Evolutionary conservation across 2,329 filamentous ascomycete genomes (phyloP).

Genomic region (Orbilia quercus): DNA sequence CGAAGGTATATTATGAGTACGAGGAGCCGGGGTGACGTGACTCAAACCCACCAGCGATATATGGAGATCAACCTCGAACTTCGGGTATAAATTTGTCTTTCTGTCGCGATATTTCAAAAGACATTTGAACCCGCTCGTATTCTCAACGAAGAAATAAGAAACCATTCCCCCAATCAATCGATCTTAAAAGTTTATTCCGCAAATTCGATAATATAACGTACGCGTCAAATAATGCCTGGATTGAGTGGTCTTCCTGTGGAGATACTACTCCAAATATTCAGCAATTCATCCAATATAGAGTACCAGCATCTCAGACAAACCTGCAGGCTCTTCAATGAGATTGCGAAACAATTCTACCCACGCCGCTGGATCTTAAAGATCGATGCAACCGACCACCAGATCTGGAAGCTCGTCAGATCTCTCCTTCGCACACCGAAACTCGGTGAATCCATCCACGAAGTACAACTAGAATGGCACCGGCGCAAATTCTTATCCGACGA

Average conservation of each 20-base stretch:
- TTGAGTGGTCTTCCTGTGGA: constrained; percentile 15
- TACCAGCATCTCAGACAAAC: constrained; percentile 11
- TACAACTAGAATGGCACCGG: constrained; percentile 32
- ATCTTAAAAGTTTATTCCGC: background rate
- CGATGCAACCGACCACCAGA: constrained; percentile 17
- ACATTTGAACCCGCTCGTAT: too few relatives aligned
- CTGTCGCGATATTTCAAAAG: too few relatives aligned
- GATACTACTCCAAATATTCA: constrained; percentile 22
- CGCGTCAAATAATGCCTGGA: background rate
- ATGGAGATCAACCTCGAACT: too few relatives aligned
- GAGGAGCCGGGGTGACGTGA: too few relatives aligned
- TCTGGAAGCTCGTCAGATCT: constrained; percentile 25
- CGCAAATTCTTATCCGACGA: background rate
- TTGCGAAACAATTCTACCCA: constrained; percentile 6
- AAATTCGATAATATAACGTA: background rate
- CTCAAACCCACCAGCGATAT: too few relatives aligned
- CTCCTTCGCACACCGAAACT: constrained; percentile 7
- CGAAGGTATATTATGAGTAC: too few relatives aligned
- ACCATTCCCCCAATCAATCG: too few relatives aligned
- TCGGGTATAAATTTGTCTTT: too few relatives aligned
- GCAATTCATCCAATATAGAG: constrained; percentile 1
- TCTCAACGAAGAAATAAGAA: too few relatives aligned
- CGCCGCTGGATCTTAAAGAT: constrained; percentile 9
- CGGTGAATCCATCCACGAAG: constrained; percentile 4
- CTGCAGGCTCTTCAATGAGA: constrained; percentile 15